phyloP scores from a whole-genome alignment of 108 stramenopile species.

The Cyclotella kingstonii region DNA sequence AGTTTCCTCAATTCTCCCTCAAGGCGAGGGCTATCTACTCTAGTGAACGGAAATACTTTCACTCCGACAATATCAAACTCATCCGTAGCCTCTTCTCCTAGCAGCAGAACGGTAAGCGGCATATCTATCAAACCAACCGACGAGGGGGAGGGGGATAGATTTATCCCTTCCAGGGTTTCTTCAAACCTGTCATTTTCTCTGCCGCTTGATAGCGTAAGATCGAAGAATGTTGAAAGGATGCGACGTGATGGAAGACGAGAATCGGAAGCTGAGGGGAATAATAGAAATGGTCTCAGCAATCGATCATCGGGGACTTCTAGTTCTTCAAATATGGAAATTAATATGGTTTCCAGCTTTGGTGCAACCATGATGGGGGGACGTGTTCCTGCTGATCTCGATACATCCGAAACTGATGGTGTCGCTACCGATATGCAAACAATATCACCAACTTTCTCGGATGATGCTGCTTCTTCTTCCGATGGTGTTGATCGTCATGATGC shows the following conservation, averaged over 20 bases:
- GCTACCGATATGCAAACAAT: background rate
- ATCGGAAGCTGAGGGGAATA: no score
- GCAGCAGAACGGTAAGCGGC: background rate
- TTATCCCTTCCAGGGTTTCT: conserved; percentile 75
- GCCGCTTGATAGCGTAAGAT: background rate
- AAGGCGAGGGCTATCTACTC: background rate
- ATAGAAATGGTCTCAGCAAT: no score
- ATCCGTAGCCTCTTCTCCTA: background rate
- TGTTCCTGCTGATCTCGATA: conserved; percentile 1
- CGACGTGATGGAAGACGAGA: no score
- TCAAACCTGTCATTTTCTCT: conserved; percentile 42
- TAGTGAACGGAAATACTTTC: background rate
- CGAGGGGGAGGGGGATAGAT: conserved; percentile 55
- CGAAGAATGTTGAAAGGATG: background rate
- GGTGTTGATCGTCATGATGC: conserved; percentile 28
- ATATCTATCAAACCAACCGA: background rate
- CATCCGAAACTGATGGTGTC: background rate
- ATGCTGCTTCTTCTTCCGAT: conserved; percentile 7
- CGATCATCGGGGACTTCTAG: background rate
- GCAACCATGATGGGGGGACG: conserved; percentile 34
- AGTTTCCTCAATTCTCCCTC: conserved; percentile 7
- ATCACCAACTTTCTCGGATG: conserved; percentile 21
- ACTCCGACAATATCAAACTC: background rate
- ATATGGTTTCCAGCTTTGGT: conserved; percentile 27
- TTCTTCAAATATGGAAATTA: conserved; percentile 1